These are phyloP conservation scores for Fusarium pseudograminearum DNA, from an alignment of 2,329 filamentous ascomycete genomes.

Conservation along the genomic window DNA sequence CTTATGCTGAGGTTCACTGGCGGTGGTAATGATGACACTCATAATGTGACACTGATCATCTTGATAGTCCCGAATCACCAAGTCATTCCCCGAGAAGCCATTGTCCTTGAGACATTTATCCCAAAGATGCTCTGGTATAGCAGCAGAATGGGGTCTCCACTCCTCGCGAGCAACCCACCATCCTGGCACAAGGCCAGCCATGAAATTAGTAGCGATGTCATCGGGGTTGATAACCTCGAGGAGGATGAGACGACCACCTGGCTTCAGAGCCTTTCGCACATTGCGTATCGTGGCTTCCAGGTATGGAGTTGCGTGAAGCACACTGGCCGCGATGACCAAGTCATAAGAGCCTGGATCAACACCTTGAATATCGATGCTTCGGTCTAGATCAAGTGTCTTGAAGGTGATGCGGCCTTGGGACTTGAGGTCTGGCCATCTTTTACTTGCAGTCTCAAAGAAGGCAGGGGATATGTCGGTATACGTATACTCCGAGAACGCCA, in stretches of 20 bases:
- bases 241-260: conserved; percentile 47
- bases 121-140: conserved; percentile 2
- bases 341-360: conserved; percentile 39
- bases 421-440: conserved; percentile 12
- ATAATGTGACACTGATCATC: conserved; percentile 4
- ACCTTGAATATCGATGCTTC: conserved; percentile 15
- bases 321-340: conserved; percentile 46
- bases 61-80: background rate
- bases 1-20: background rate
- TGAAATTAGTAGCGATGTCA: conserved; percentile 22
- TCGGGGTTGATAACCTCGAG: conserved; percentile 38
- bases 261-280: conserved; percentile 42
- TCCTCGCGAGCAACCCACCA: conserved; percentile 51
- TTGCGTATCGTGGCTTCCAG: conserved; percentile 42
- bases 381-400: conserved; percentile 46
- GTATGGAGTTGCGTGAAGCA: conserved; percentile 49
- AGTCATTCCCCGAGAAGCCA: conserved; percentile 1
- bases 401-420: conserved; percentile 22
- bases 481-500: conserved; percentile 50
- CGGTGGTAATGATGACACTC: background rate
- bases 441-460: conserved; percentile 50
- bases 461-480: conserved; percentile 57
- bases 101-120: background rate
- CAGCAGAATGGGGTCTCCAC: conserved; percentile 3
- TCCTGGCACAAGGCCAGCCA: conserved; percentile 47